Conservation (phyloP, 768 basidiomycete genomes). For the Rhizopogon vesiculosus region DNA sequence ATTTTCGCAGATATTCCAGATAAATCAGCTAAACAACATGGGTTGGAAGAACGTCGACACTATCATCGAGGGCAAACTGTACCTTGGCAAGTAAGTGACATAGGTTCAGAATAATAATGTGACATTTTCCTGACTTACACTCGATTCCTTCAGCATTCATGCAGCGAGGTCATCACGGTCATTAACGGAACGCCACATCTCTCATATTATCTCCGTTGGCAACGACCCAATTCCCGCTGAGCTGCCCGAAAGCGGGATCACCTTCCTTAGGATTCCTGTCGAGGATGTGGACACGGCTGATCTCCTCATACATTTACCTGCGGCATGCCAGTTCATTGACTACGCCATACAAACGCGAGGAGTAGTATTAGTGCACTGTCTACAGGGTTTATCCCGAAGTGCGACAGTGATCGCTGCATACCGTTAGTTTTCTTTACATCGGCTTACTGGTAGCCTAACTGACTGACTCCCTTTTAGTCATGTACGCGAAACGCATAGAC, state of each 20-base stretch:
- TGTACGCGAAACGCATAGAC: slow-evolving; percentile 56
- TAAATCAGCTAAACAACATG: slow-evolving; percentile 21
- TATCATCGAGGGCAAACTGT: slow-evolving; percentile 60
- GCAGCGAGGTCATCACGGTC: slow-evolving; percentile 70
- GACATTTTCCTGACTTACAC: slow-evolving; percentile 4
- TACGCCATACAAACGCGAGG: slow-evolving; percentile 54
- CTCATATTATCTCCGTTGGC: slow-evolving; percentile 78
- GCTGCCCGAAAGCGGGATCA: slow-evolving; percentile 60
- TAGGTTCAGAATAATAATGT: slow-evolving; percentile 9
- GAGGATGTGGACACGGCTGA: slow-evolving; percentile 70
- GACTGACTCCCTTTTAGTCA: slow-evolving; percentile 40
- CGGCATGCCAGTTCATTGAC: slow-evolving; percentile 63
- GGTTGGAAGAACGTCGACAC: slow-evolving; percentile 66
- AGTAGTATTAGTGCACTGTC: slow-evolving; percentile 61
- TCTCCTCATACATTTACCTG: slow-evolving; percentile 61
- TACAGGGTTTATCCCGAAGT: slow-evolving; percentile 62
- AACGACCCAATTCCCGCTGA: slow-evolving; percentile 68
- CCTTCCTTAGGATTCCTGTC: slow-evolving; percentile 66
- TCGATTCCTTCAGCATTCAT: slow-evolving; percentile 42
- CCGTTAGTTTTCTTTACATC: slow-evolving; percentile 37
- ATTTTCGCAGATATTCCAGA: slow-evolving; percentile 26
- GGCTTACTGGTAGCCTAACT: slow-evolving; percentile 1
- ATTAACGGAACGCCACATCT: slow-evolving; percentile 69
- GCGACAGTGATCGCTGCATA: slow-evolving; percentile 75
- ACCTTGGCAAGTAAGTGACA: slow-evolving; percentile 66